phyloP scores from a whole-genome alignment of 2,329 filamentous ascomycete species.

The Aspergillus udagawae region DNA sequence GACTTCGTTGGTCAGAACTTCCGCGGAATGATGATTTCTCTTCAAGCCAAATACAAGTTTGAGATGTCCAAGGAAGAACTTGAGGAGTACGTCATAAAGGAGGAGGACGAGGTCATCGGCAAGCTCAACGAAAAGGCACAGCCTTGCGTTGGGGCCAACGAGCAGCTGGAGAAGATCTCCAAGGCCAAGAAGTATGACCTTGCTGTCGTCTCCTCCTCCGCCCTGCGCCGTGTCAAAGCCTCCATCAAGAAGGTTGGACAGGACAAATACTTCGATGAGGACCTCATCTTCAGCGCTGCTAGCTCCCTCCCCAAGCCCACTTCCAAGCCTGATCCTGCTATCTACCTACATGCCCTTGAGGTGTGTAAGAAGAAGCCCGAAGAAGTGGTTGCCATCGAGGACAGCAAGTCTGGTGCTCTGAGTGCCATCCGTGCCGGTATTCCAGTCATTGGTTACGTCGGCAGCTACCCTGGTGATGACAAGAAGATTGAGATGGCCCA shows the following conservation, averaged over 20 bases:
- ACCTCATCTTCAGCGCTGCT: conserved; percentile 77
- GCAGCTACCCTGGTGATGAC: conserved; percentile 61
- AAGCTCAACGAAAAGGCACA: conserved; percentile 67
- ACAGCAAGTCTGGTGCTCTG: conserved; percentile 79
- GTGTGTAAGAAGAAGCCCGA: conserved; percentile 65
- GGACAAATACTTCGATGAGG: conserved; percentile 71
- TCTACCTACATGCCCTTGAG: conserved; percentile 76
- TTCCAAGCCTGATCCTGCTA: conserved; percentile 84
- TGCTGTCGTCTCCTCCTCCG: conserved; percentile 76
- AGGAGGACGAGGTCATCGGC: conserved; percentile 79
- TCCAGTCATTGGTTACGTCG: conserved; percentile 78
- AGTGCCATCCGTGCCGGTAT: conserved; percentile 75
- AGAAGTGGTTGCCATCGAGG: conserved; percentile 79
- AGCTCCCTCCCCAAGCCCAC: conserved; percentile 74
- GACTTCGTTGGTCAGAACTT: conserved; percentile 95
- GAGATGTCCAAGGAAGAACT: conserved; percentile 64
- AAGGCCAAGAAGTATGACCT: conserved; percentile 64
- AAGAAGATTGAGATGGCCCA: conserved; percentile 64
- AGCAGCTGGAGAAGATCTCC: conserved; percentile 62
- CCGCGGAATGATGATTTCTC: conserved; percentile 78
- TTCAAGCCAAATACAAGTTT: conserved; percentile 74
- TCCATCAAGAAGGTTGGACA: conserved; percentile 75
- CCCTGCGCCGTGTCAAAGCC: conserved; percentile 71
- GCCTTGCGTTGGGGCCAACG: conserved; percentile 66
- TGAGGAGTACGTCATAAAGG: conserved; percentile 67